phyloP scores from a whole-genome alignment of 176 grass and related monocot species.

The Canna indica region DNA sequence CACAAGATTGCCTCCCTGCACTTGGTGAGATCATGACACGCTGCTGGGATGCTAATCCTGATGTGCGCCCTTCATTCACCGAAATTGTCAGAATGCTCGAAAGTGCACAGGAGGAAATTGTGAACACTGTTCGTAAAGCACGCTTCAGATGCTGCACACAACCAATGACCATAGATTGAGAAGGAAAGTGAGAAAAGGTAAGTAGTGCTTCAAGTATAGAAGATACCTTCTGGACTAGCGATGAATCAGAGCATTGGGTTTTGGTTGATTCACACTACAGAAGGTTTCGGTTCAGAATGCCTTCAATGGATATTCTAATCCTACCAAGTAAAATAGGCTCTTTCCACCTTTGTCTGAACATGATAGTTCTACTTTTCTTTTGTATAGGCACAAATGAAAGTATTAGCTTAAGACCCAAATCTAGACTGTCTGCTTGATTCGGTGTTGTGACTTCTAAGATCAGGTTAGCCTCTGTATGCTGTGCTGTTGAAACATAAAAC shows the following conservation, averaged over 20 bases:
- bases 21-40: conserved; percentile 15
- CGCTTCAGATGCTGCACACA: conserved; percentile 13
- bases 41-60: conserved; percentile 17
- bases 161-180: conserved; percentile 8
- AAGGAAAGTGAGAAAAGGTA: not conserved
- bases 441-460: not conserved
- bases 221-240: not conserved
- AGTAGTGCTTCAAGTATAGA: not conserved
- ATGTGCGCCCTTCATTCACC: conserved; percentile 8
- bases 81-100: conserved; percentile 6
- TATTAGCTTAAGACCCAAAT: conserved; percentile 1
- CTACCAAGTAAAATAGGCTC: not conserved
- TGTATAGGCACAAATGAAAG: conserved; percentile 12
- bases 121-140: conserved; percentile 8
- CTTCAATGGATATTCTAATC: not conserved
- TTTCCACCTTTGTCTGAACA: not conserved
- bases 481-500: not conserved
- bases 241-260: not conserved
- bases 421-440: not conserved
- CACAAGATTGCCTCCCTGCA: conserved; percentile 16
- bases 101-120: conserved; percentile 1
- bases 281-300: not conserved
- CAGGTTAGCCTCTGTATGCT: not conserved
- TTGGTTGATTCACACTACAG: not conserved
- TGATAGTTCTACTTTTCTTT: not conserved